A percentile compares a stretch with the other conserved stretches of the same genome.
Conservation (phyloP, 176 grass and related monocot genomes). For the Rhynchospora breviuscula region DNA sequence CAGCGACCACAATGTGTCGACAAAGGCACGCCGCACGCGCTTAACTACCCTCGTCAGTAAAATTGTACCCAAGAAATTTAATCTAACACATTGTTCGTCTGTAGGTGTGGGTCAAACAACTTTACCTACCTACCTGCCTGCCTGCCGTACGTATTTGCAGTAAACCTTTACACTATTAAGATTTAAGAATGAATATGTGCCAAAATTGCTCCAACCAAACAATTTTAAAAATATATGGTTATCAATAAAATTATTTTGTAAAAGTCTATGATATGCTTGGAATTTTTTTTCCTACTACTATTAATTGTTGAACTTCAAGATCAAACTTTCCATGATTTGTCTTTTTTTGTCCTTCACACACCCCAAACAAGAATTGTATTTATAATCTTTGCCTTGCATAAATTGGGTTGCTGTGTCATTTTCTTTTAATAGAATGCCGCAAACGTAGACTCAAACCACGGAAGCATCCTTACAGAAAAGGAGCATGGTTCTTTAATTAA, state of each 20-base stretch:
- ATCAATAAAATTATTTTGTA: too few species aligned
- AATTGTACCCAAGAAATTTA: neutral
- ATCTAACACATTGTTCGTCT: neutral
- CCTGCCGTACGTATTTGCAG: neutral
- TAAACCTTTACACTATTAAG: neutral
- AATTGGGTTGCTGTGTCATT: neutral
- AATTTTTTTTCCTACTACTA: neutral
- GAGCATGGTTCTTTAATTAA: conserved; percentile 16
- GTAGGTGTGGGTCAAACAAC: neutral
- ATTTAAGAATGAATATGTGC: neutral
- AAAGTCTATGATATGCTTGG: neutral
- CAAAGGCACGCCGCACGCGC: neutral
- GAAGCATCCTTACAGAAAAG: neutral
- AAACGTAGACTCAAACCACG: neutral
- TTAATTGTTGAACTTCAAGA: neutral
- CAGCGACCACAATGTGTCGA: neutral
- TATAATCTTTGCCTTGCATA: neutral
- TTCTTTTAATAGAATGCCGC: neutral
- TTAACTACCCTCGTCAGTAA: neutral
- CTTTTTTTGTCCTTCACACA: neutral
- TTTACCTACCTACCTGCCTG: neutral
- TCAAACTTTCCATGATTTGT: neutral
- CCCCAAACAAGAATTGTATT: neutral
- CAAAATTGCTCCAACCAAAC: neutral
- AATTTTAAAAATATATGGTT: too few species aligned